phyloP scores from a whole-genome alignment of 257 asterid species.

The Mitragyna speciosa region DNA sequence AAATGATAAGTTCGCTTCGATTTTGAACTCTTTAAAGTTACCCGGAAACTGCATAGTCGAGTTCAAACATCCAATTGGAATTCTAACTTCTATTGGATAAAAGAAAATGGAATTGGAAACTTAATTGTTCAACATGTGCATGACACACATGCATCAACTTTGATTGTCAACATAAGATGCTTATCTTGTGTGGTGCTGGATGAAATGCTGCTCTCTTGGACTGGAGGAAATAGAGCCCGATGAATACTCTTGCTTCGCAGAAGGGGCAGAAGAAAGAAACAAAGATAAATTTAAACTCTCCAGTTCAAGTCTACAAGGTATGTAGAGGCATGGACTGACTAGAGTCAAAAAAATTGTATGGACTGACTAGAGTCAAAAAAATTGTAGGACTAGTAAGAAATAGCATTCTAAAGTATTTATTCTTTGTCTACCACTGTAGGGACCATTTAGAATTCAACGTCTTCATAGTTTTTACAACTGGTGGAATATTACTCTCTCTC shows the following conservation, averaged over 20 bases:
- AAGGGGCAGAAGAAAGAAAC: background rate
- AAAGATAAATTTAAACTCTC: background rate
- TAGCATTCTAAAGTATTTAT: background rate
- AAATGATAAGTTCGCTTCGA: background rate
- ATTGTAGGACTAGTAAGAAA: background rate
- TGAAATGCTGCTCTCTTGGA: background rate
- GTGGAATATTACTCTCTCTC: background rate
- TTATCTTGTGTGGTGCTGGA: background rate
- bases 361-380: background rate
- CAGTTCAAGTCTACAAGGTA: background rate
- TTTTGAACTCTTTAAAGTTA: background rate
- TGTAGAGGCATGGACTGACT: background rate
- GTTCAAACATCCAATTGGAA: background rate
- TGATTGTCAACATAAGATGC: background rate
- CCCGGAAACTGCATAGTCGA: background rate
- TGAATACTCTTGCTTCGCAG: no score
- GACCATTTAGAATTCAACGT: background rate
- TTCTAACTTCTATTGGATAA: background rate
- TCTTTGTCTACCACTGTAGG: background rate
- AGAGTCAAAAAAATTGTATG: background rate
- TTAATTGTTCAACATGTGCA: background rate
- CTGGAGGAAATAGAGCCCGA: background rate
- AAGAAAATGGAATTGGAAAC: background rate
- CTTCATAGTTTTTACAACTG: background rate
- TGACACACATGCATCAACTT: background rate